These are phyloP conservation scores for Solanum tarijense DNA, from an alignment of 257 asterid species.

Conservation along the genomic window DNA sequence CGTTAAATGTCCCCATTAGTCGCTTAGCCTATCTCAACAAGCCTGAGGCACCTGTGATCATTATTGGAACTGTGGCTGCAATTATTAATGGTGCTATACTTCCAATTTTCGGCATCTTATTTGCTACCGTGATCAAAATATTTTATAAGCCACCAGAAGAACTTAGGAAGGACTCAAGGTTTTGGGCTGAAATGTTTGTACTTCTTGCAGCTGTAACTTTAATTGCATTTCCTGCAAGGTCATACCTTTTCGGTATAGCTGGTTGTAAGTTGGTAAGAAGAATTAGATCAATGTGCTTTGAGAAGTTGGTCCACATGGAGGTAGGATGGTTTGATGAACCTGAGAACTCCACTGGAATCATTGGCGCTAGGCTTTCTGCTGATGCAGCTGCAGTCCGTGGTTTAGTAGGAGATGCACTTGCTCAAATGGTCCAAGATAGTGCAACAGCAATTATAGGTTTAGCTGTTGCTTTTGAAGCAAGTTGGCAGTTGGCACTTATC, in stretches of 20 bases:
- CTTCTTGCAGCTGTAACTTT: constrained; percentile 55
- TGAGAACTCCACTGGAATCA: constrained; percentile 67
- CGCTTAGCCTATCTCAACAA: constrained; percentile 65
- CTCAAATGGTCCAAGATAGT: constrained; percentile 68
- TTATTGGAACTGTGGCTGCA: constrained; percentile 51
- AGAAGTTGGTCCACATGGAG: constrained; percentile 78
- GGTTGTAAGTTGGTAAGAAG: constrained; percentile 68
- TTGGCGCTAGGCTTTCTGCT: constrained; percentile 75
- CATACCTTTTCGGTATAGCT: constrained; percentile 69
- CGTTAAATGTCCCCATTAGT: constrained; percentile 30
- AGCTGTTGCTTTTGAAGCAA: constrained; percentile 49
- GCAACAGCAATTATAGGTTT: constrained; percentile 50
- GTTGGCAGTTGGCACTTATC: constrained; percentile 70
- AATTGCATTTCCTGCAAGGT: constrained; percentile 65
- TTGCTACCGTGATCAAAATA: constrained; percentile 46
- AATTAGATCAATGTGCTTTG: constrained; percentile 63
- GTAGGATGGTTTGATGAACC: constrained; percentile 81
- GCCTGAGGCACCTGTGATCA: constrained; percentile 56
- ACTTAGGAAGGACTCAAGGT: constrained; percentile 43
- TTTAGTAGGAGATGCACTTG: constrained; percentile 79
- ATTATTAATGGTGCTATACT: constrained; percentile 57
- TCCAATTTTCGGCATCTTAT: constrained; percentile 56
- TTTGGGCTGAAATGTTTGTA: constrained; percentile 73
- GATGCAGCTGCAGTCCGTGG: constrained; percentile 78
- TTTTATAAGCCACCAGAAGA: constrained; percentile 51